Evolutionary conservation across 495 filamentous ascomycete species (phyloP).

Genomic region (Hypoxylon trugodes): DNA sequence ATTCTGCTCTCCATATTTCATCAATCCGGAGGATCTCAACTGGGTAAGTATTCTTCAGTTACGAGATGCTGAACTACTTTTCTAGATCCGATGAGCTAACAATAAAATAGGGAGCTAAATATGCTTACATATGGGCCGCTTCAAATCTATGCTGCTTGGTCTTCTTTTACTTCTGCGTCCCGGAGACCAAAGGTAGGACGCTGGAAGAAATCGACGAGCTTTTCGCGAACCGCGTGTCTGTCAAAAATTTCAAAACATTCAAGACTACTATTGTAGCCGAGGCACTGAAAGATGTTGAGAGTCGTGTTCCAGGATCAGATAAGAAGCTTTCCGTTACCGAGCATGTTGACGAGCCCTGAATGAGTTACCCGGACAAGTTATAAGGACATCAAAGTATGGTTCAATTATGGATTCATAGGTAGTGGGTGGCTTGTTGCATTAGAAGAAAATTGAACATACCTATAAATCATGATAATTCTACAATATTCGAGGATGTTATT

Average conservation of each 20-base stretch:
- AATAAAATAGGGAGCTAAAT: conserved; percentile 48
- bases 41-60: conserved; percentile 44
- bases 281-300: conserved; percentile 46
- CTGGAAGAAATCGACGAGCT: conserved; percentile 66
- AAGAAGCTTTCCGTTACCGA: conserved; percentile 20
- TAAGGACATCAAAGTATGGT: no score
- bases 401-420: no score
- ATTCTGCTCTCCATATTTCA: conserved; percentile 60
- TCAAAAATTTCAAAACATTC: conserved; percentile 50
- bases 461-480: no score
- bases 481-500: no score
- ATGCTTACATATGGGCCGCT: conserved; percentile 62
- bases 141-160: conserved; percentile 54
- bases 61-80: not conserved
- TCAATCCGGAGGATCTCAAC: conserved; percentile 57
- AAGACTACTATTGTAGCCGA: conserved; percentile 47
- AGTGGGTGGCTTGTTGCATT: no score
- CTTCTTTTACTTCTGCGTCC: conserved; percentile 58
- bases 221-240: conserved; percentile 50
- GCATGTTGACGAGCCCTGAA: conserved; percentile 16
- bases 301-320: not conserved
- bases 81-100: conserved; percentile 1
- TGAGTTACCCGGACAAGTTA: no score
- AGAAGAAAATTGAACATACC: no score
- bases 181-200: conserved; percentile 63